Percentiles rank a stretch among this genome's conserved stretches.
phyloP scores from a whole-genome alignment of 768 basidiomycete genomes.

The Lactarius indigo region DNA sequence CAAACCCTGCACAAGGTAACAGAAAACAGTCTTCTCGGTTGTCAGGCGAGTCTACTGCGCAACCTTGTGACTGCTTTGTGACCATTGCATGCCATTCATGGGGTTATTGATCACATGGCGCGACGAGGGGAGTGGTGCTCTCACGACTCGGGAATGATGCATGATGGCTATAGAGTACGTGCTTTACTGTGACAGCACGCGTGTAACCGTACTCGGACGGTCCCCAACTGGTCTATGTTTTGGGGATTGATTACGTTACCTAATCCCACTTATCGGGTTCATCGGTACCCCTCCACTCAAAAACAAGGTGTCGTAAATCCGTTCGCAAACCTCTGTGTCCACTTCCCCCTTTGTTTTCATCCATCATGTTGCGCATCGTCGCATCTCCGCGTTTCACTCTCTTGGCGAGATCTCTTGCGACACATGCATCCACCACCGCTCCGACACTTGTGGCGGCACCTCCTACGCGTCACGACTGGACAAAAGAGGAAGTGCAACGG shows the following conservation, averaged over 20 bases:
- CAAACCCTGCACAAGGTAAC: neutral
- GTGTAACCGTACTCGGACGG: too few species aligned
- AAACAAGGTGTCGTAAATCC: neutral
- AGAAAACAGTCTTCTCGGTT: neutral
- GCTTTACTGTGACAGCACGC: neutral
- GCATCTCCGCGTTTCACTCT: constrained; percentile 24
- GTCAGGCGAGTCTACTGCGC: neutral
- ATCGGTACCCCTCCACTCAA: neutral
- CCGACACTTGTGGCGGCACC: constrained; percentile 24
- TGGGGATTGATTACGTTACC: neutral
- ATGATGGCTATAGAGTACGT: neutral
- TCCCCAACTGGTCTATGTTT: neutral
- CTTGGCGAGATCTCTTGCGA: constrained; percentile 55
- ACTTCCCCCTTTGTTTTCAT: neutral
- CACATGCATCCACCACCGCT: constrained; percentile 43
- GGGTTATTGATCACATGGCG: neutral
- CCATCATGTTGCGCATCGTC: constrained; percentile 40
- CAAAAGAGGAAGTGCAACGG: constrained; percentile 71
- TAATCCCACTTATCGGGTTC: neutral
- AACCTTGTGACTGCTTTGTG: neutral
- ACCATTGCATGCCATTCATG: neutral
- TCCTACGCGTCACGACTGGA: constrained; percentile 62
- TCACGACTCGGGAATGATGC: neutral
- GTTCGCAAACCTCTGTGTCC: neutral
- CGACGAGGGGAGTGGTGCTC: neutral